Evolutionary conservation across 169 alveolate species (phyloP), one percentile per base, ranked within the genome.

Genomic region (Eimeria sp.): DNA sequence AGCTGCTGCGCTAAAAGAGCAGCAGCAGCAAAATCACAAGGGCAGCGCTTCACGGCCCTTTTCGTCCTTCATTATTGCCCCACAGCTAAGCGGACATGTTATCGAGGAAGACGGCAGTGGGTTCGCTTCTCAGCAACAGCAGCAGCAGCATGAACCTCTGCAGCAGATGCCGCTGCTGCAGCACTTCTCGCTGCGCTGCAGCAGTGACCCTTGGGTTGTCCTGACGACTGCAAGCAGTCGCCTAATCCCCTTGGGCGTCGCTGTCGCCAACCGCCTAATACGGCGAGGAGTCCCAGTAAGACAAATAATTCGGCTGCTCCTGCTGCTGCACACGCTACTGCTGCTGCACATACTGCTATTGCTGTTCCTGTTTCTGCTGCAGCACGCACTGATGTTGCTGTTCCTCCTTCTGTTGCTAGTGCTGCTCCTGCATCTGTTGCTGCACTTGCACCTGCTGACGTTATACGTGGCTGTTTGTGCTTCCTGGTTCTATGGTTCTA

Each of bases 221-320:
- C 89, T 82, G n/a, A 82, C 89, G 49, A 82, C 89, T 51, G 89
- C 89, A n/a, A 82, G 89, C 70, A 51, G 73, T 51, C 89, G 89
- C 49, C 89, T 82, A 25, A n/a, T 82, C 18, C 89, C 89, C 20
- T n/a, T 82, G 30, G 89, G 89, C n/a, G 89, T 82, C 54, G 89
- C 89, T 27, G 67, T 82, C n/a, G 89, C 89, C 16, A 82, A 82
- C 27, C 89, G 89, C 49, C 89, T 82, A 70, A 82, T 82, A 47
- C 70, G 89, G 63, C 18, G 89, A 45, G 89, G 89, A n/a, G 89
- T 82, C 14, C 73, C 67, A 25, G 89, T 82, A 49, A 51, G 89
- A 25, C 72, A 25, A 11, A 3, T 25, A 54, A 22, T 10, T 10
- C 6, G 27, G 72, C 63, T 47, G 18, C 27, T 49, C 3, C 89